A percentile compares a stretch with the other conserved stretches of the same genome.
Evolutionary conservation across 202 grass and related monocot genomes (phyloP).

Genomic region (Bolboschoenoplectus hybrid): DNA sequence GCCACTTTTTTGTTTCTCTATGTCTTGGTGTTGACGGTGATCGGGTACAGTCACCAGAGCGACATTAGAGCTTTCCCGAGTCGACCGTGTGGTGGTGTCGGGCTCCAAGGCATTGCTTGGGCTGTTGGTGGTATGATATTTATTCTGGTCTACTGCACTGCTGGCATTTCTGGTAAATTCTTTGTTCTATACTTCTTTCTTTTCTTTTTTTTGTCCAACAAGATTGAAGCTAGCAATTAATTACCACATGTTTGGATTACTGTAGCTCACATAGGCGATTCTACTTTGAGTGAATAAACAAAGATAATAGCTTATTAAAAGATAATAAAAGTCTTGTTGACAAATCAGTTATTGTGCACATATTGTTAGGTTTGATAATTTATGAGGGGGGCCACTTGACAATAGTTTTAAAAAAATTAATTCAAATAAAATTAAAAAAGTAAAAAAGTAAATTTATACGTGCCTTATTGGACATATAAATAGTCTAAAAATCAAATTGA

Average conservation of each 20-base stretch:
- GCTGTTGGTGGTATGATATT: conserved; percentile 51
- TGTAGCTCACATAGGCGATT: background rate
- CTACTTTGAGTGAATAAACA: no score
- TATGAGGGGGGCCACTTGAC: background rate
- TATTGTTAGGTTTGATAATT: conserved; percentile 13
- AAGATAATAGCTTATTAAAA: background rate
- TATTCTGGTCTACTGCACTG: conserved; percentile 52
- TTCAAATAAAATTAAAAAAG: background rate
- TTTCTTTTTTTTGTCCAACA: background rate
- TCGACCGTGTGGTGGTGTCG: conserved; percentile 30
- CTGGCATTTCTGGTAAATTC: conserved; percentile 41
- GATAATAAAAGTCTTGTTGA: background rate
- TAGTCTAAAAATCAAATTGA: background rate
- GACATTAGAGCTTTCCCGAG: background rate
- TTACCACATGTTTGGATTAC: no score
- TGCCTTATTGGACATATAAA: background rate
- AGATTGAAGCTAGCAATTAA: no score
- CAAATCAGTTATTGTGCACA: background rate
- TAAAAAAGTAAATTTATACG: no score
- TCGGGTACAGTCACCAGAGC: conserved; percentile 37
- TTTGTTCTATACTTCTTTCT: background rate
- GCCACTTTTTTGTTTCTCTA: conserved; percentile 55
- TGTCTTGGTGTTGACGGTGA: conserved; percentile 44
- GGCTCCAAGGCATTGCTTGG: conserved; percentile 49
- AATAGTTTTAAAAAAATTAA: background rate